Evolutionary conservation across 2,329 filamentous ascomycete species (phyloP), one percentile per base, ranked within the genome.

Genomic region (Plectosphaerella plurivora): DNA sequence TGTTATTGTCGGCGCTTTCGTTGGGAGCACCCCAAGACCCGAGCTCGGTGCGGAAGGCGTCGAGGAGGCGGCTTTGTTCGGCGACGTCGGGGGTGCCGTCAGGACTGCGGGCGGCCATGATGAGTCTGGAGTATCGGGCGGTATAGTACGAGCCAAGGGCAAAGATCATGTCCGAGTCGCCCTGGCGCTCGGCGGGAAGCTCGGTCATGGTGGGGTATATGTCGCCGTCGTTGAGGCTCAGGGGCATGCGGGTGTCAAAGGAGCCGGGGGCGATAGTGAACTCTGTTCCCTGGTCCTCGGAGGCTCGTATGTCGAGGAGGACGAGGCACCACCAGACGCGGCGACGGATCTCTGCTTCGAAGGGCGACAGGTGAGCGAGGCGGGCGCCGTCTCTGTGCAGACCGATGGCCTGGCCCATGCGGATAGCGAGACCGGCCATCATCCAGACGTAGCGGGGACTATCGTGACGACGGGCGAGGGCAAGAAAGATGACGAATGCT

Each of bases 251-350:
- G 0, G 81, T 83, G 55, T 84, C 79, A 39, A 75, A 81, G 7
- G 67, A 71, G 9, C 68, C 63, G 12, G 72, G 66, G 1, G 71
- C 61, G 1, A 82, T 74, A 1, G 69, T 74, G 16, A 79, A 63
- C 18, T 75, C 77, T 1, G 73, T 72, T 10, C 81, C 81, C 4
- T 78, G 74, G 47, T 82, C 73, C 59, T 83, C 79, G 5, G 79
- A 73, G 1, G 74, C 74, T 7, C 77, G 75, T 20, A 76, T 69
- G 56, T 87, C 83, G 2, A 86, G 71, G 16, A 83, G 73, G 25
- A 83, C 63, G 14, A 87, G 74, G 56, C 84, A 81, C 69, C 80
- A 81, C 78, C 83, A 87, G 0, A 86, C 62, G 3, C 84, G 73
- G 7, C 83, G 75, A 15, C 83, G 75, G 67, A 85, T 76, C 64